phyloP scores from a whole-genome alignment of 1,139 yeast species.

The Yamadazyma songkhlaensis region DNA sequence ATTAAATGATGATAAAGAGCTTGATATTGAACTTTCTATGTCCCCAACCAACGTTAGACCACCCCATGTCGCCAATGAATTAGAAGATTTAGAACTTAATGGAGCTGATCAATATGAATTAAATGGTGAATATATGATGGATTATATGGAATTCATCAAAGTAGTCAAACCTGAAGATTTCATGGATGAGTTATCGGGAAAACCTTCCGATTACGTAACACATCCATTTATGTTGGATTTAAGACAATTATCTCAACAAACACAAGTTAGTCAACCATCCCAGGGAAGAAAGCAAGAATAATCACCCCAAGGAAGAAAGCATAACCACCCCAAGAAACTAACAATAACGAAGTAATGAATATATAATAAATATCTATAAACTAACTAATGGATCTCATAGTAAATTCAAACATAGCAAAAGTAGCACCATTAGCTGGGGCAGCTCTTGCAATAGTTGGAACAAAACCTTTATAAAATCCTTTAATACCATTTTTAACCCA shows the following conservation, averaged over 20 bases:
- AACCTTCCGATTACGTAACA: not conserved
- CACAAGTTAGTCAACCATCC: not conserved
- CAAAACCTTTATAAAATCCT: constrained; percentile 85
- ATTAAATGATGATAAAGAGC: constrained; percentile 7
- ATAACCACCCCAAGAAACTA: not conserved
- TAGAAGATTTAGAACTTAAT: constrained; percentile 37
- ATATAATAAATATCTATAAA: constrained; percentile 6
- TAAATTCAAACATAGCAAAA: constrained; percentile 84
- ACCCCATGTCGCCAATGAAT: constrained; percentile 9
- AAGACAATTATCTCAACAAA: constrained; percentile 1
- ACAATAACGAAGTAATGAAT: constrained; percentile 3
- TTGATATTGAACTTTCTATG: constrained; percentile 20
- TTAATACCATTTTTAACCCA: constrained; percentile 55
- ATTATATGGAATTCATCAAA: constrained; percentile 46
- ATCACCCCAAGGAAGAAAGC: not conserved
- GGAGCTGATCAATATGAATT: constrained; percentile 54
- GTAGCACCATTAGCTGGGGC: constrained; percentile 98
- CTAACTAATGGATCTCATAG: constrained; percentile 57
- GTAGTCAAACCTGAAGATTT: constrained; percentile 43
- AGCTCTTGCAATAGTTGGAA: constrained; percentile 89
- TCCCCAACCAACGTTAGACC: constrained; percentile 13
- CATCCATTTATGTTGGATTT: not conserved
- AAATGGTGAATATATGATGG: constrained; percentile 50
- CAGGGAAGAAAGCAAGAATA: not conserved
- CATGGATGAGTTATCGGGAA: constrained; percentile 18